Evolutionary conservation across 2,329 filamentous ascomycete species (phyloP).

Genomic region (Colletotrichum eleusines): DNA sequence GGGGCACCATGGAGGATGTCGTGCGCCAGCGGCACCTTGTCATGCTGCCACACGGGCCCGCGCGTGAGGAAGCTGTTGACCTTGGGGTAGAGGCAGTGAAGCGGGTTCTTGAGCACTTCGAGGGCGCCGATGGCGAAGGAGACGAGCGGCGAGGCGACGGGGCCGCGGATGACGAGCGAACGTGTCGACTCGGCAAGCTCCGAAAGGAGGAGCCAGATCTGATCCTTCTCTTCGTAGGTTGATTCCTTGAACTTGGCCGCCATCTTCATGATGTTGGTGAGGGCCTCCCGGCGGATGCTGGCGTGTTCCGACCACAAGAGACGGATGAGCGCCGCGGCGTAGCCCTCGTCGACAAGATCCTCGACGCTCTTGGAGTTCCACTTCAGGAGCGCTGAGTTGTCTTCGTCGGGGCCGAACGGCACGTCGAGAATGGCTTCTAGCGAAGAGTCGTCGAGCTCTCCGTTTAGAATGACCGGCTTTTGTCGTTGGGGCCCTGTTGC

Average conservation of each 20-base stretch:
- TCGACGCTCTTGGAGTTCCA: slow-evolving; percentile 85
- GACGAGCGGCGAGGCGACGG: slow-evolving; percentile 80
- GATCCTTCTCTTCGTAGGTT: slow-evolving; percentile 79
- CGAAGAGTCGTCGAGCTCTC: slow-evolving; percentile 53
- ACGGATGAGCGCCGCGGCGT: slow-evolving; percentile 76
- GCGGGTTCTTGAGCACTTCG: slow-evolving; percentile 77
- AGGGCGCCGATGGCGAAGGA: slow-evolving; percentile 80
- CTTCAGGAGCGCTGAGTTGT: slow-evolving; percentile 65
- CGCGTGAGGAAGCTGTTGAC: slow-evolving; percentile 86
- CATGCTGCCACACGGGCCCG: slow-evolving; percentile 79
- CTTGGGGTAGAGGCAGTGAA: slow-evolving; percentile 87
- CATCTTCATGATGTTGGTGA: slow-evolving; percentile 76
- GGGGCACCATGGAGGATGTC: slow-evolving; percentile 74
- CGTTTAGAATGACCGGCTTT: neutral
- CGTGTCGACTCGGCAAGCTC: slow-evolving; percentile 83
- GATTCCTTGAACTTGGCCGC: slow-evolving; percentile 74
- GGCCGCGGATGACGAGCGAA: slow-evolving; percentile 62
- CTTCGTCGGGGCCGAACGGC: slow-evolving; percentile 59
- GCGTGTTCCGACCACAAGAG: slow-evolving; percentile 81
- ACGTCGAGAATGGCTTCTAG: slow-evolving; percentile 66
- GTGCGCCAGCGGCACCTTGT: slow-evolving; percentile 78
- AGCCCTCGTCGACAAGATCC: slow-evolving; percentile 82
- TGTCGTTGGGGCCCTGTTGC: slow-evolving; percentile 6
- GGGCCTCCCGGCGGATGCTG: slow-evolving; percentile 83
- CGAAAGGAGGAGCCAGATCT: slow-evolving; percentile 82